Conservation (phyloP, 2,329 filamentous ascomycete species). For the Talaromyces rugulosus region DNA sequence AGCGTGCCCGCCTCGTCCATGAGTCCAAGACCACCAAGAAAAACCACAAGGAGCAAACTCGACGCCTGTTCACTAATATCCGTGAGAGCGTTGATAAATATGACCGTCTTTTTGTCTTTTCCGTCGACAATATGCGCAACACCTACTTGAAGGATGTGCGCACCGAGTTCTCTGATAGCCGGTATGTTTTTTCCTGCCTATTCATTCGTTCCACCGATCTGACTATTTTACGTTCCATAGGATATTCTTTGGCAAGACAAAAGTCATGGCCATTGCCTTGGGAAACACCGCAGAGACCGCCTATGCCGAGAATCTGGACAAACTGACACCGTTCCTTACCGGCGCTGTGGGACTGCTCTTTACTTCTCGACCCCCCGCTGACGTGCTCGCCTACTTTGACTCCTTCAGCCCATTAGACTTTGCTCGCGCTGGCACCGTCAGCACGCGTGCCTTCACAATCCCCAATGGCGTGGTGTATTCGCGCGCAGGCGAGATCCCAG, state of each 20-base stretch:
- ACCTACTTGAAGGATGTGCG: conserved; percentile 90
- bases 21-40: conserved; percentile 91
- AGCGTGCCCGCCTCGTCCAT: conserved; percentile 83
- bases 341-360: conserved; percentile 89
- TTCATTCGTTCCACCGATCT: background rate
- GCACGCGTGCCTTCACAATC: conserved; percentile 71
- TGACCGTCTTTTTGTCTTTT: conserved; percentile 89
- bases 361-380: conserved; percentile 68
- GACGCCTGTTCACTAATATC: conserved; percentile 82
- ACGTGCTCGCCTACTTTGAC: conserved; percentile 69
- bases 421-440: conserved; percentile 76
- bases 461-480: conserved; percentile 80
- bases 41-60: conserved; percentile 79
- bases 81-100: conserved; percentile 80
- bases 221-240: conserved; percentile 41
- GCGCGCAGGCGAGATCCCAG: conserved; percentile 70
- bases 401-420: conserved; percentile 76
- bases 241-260: conserved; percentile 98
- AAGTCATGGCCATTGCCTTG: conserved; percentile 95
- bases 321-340: conserved; percentile 63
- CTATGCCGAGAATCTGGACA: conserved; percentile 71
- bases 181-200: conserved; percentile 48
- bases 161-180: conserved; percentile 75
- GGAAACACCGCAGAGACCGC: conserved; percentile 74
- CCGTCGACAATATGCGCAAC: conserved; percentile 97